Evolutionary conservation across 331 rosid species (phyloP), one percentile per base, ranked within the genome.

Genomic region (Prunus yedoensis): DNA sequence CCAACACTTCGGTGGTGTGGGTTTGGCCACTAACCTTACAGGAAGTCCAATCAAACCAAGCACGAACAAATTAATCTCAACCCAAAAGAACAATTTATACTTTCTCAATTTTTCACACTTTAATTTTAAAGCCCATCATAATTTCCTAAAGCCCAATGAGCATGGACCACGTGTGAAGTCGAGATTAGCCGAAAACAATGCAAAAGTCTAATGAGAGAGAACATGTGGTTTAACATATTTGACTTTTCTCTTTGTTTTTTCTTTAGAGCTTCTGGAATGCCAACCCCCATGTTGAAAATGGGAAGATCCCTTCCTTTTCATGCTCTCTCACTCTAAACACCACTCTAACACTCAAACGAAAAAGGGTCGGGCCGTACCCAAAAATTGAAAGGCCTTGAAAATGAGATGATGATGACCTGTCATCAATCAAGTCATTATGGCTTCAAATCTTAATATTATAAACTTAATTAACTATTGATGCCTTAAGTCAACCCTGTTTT

Each of bases 401-500:
- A 35, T 35, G 1, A 11, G 5, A 47, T 13, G 4, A 14, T 47
- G 52, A 47, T 47, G 52, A 47, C 52, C 52, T 7, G 9, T 38
- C 43, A 38, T 38, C 17, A 27, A 23, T 58, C 63, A 58, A 60
- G 18, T 32, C 25, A 63, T 35, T 35, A 35, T 9, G 7, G 3
- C 7, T 32, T 32, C 46, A 30, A 32, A 63, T 32, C 20, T 30
- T 63, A 62, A 30, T 16, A 3, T 27, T 13, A 8, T 5, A 13
- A 60, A 27, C 30, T 27, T 8, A 32, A 32, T 16, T 60, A 14
- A 66, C 30, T 60, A 70, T 52, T 30, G 14, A 50, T 11, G 25
- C 43, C 45, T 65, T n/a, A 83, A 78, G 89, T 87, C 91, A 91
- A 91, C 86, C 77, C 78, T 73, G 77, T 82, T 11, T 77, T 13